These are phyloP conservation scores for Oryza nivara DNA, from an alignment of 176 grass and related monocot species.

Conservation along the genomic window DNA sequence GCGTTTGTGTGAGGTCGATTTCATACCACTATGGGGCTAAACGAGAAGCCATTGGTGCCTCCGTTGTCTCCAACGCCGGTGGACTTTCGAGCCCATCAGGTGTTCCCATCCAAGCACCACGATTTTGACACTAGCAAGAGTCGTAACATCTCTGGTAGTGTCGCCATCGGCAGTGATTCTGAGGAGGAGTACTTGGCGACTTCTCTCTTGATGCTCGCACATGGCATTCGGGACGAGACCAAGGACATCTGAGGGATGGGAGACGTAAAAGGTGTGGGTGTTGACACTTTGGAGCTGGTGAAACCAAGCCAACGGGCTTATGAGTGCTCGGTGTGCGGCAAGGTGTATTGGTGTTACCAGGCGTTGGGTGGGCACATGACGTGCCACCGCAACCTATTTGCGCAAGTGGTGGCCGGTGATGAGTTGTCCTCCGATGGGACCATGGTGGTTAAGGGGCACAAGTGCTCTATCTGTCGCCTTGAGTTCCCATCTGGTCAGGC, in stretches of 20 bases:
- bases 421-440: neutral
- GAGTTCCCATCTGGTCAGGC: slow-evolving; percentile 84
- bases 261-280: neutral
- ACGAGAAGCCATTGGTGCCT: no score
- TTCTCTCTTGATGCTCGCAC: slow-evolving; percentile 56
- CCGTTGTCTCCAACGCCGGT: no score
- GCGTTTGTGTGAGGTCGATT: neutral
- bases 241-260: neutral
- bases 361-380: slow-evolving; percentile 83
- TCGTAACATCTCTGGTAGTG: no score
- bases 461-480: slow-evolving; percentile 59
- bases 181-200: slow-evolving; percentile 35
- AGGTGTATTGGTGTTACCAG: slow-evolving; percentile 73
- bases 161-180: no score
- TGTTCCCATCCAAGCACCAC: no score
- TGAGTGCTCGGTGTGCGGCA: slow-evolving; percentile 67
- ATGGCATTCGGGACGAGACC: slow-evolving; percentile 32
- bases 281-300: no score
- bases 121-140: no score
- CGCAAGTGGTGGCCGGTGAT: neutral
- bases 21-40: no score
- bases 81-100: no score
- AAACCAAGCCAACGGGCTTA: slow-evolving; percentile 28
- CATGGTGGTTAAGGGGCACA: slow-evolving; percentile 55
- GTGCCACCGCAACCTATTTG: slow-evolving; percentile 52